Evolutionary conservation across 2,329 filamentous ascomycete genomes (phyloP).

Genomic region (Orbilia javanica): DNA sequence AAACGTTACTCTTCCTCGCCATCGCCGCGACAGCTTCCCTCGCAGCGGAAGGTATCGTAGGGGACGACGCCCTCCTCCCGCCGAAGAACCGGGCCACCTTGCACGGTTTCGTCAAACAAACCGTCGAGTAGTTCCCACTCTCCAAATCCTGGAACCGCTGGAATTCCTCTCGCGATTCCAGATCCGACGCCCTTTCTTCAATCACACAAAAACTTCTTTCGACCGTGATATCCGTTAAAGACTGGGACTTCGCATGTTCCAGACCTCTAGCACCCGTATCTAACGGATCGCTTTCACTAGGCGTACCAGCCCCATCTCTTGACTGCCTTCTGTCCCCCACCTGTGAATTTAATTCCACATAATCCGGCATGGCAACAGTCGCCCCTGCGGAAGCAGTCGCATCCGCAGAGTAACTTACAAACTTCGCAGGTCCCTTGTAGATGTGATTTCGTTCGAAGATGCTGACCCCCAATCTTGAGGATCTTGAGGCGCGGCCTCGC

Average conservation of each 20-base stretch:
- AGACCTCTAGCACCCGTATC: background rate
- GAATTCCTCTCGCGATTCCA: constrained; percentile 35
- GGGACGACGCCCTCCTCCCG: constrained; percentile 38
- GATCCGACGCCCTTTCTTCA: constrained; percentile 41
- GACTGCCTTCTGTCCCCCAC: background rate
- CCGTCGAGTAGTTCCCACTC: constrained; percentile 18
- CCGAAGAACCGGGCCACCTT: constrained; percentile 31
- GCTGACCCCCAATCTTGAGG: constrained; percentile 11
- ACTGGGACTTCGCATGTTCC: constrained; percentile 21
- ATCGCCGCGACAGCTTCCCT: constrained; percentile 9
- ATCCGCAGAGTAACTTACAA: constrained; percentile 52
- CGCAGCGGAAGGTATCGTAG: constrained; percentile 20
- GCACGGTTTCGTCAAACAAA: constrained; percentile 29
- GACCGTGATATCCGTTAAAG: constrained; percentile 51
- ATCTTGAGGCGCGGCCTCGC: background rate
- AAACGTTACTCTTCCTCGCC: background rate
- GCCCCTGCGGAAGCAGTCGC: constrained; percentile 32
- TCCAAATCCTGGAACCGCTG: background rate
- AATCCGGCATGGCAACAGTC: constrained; percentile 12
- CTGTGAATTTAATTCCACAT: constrained; percentile 36
- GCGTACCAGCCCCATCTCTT: background rate
- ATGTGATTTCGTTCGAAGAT: constrained; percentile 44
- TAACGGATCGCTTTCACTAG: background rate
- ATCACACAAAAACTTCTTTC: constrained; percentile 48
- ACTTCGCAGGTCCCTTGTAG: constrained; percentile 48